Evolutionary conservation across 139 green algal genomes (phyloP).

Genomic region (Chlamydomonas eustigma): DNA sequence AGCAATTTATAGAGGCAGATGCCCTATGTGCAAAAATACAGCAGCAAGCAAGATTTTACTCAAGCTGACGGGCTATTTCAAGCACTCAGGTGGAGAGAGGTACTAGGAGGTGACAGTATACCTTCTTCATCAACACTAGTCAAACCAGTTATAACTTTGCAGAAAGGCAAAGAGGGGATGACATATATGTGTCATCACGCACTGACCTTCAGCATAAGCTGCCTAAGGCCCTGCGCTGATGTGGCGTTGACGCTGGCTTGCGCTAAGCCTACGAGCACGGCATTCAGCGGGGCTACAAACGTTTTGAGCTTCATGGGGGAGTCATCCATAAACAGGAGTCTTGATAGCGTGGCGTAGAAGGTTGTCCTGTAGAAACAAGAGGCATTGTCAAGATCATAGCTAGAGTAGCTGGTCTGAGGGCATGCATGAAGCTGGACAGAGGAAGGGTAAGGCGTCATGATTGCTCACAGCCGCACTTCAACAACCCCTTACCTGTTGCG

Average conservation of each 20-base stretch:
- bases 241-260: conserved; percentile 11
- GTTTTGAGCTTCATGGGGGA: conserved; percentile 77
- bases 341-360: conserved; percentile 90
- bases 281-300: conserved; percentile 77
- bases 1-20: no score
- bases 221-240: background rate
- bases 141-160: no score
- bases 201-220: conserved; percentile 16
- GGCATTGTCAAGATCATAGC: no score
- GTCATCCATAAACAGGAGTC: conserved; percentile 97
- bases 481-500: conserved; percentile 72
- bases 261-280: conserved; percentile 5
- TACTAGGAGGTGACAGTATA: no score
- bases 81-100: no score
- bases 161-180: no score
- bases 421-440: background rate
- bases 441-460: background rate
- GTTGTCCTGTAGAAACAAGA: conserved; percentile 57
- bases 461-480: no score
- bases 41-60: no score
- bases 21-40: no score
- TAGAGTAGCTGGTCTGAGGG: no score
- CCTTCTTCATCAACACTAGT: no score
- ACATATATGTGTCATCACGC: background rate
- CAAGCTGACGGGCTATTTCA: no score